A percentile compares a stretch with the other conserved stretches of the same genome.
phyloP scores from a whole-genome alignment of 805 yeast species.

The Hanseniaspora meyeri region DNA sequence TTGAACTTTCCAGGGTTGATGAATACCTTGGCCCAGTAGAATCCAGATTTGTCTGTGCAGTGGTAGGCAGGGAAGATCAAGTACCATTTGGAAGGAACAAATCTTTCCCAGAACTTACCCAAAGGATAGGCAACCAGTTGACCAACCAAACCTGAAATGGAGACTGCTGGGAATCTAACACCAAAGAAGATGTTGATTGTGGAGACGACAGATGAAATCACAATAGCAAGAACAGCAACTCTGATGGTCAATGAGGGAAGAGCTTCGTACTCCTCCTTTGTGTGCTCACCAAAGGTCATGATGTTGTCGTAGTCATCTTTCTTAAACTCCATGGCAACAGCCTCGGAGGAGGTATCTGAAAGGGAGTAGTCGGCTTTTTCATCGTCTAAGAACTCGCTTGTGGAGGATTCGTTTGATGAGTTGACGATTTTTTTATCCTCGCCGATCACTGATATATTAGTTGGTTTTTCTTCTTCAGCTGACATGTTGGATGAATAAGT shows the following conservation, averaged over 20 bases:
- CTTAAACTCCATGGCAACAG: not conserved
- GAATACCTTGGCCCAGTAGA: conserved; percentile 14
- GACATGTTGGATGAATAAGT: not conserved
- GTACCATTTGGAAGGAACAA: conserved; percentile 25
- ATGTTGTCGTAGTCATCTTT: conserved; percentile 8
- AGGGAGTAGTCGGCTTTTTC: not conserved
- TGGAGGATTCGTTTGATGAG: not conserved
- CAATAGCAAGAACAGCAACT: conserved; percentile 5
- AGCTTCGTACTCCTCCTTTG: conserved; percentile 12
- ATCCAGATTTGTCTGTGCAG: conserved; percentile 5
- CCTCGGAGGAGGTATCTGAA: not conserved
- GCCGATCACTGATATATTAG: not conserved
- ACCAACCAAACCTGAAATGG: conserved; percentile 40
- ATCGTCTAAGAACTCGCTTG: not conserved
- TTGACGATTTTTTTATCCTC: not conserved
- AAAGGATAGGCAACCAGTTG: conserved; percentile 50
- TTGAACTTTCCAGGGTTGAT: conserved; percentile 55
- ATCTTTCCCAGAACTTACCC: conserved; percentile 39
- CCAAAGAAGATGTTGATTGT: conserved; percentile 49
- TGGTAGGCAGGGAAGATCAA: conserved; percentile 22
- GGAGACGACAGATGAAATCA: conserved; percentile 41
- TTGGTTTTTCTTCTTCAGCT: not conserved
- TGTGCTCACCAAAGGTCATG: conserved; percentile 13
- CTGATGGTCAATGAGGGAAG: conserved; percentile 12
- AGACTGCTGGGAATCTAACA: conserved; percentile 43